A percentile compares a stretch with the other conserved stretches of the same genome.
Evolutionary conservation across 306 rosid genomes (phyloP).

Genomic region (Corylus heterophylla): DNA sequence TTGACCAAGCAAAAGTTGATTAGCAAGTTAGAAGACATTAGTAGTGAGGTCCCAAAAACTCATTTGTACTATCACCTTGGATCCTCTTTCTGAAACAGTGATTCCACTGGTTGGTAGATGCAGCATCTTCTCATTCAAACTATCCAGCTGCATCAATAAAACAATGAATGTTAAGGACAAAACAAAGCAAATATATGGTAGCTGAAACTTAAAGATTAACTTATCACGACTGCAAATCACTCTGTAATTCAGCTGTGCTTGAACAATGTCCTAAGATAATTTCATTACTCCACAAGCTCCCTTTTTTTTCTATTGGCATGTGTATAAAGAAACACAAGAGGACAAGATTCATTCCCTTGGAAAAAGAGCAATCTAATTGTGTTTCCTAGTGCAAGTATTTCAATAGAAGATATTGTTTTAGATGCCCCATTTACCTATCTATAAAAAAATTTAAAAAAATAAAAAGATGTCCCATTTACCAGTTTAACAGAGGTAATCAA

Average conservation of each 20-base stretch:
- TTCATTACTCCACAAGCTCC: background rate
- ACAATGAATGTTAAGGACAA: constrained; percentile 28
- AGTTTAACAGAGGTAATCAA: constrained; percentile 9
- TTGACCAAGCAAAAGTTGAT: constrained; percentile 14
- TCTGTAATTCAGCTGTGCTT: background rate
- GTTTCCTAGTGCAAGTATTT: constrained; percentile 18
- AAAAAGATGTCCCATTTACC: background rate
- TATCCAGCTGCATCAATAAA: constrained; percentile 66
- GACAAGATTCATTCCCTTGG: background rate
- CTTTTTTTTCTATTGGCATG: background rate
- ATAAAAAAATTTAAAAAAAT: too few relatives aligned
- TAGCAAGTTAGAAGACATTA: constrained; percentile 22
- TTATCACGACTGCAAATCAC: background rate
- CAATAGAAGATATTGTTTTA: background rate
- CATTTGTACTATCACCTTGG: constrained; percentile 42
- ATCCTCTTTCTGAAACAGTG: constrained; percentile 30
- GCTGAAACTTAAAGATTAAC: background rate
- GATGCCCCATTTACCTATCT: background rate
- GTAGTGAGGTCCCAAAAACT: constrained; percentile 5
- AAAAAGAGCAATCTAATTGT: background rate
- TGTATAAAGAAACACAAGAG: background rate
- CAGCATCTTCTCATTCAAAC: constrained; percentile 66
- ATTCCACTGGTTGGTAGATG: constrained; percentile 25
- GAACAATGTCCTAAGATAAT: background rate
- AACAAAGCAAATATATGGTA: background rate